Base-by-base conservation (phyloP, 2,329 filamentous ascomycete genomes). In the Colletotrichum sansevieriae region DNA sequence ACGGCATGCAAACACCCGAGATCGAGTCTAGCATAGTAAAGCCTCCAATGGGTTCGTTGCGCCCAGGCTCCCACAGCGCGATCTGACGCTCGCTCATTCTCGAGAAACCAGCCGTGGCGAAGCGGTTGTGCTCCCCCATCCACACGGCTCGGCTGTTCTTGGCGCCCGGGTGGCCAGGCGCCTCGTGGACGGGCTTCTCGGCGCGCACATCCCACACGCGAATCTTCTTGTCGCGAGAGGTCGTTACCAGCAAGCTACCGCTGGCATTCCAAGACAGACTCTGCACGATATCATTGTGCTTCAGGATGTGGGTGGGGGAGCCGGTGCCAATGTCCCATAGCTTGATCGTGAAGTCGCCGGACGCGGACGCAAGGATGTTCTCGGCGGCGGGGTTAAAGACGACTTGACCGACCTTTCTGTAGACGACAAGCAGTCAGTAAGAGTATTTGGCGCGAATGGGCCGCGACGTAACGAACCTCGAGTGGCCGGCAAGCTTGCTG, bases 81-180 rank as follows among this genome's bases (percentile, higher is more conserved):
- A 99, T 87, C 80, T 99, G 96, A 62, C 96, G 91, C 83, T 99
- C 96, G 79, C 96, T 98, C 96, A 98, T 98, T 78, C 91, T 92
- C 58, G 95, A 98, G 86, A 99, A 99, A 72, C 96, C 96, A 6
- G 96, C 98, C 2, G 96, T 98, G 61, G 93, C 96, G 76, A 99
- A 91, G 72, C 95, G 91, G 83, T 98, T 97, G 77, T 97, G 94
- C 82, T 98, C 96, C 77, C 95, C 96, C 87, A 99, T 88, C 96
- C 96, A 99, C 13, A 97, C 95, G 35, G 92, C 92, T 78, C 96
- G 92, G 82, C 95, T 98, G 85, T 97, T 98, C 88, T 99, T 99
- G 73, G 96, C 96, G 65, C 96, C 96, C 35, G 90, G 87, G 79
- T 99, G 96, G 70, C 96, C 96, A 5, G 90, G 83, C 13, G 91